Evolutionary conservation across 352 stramenopile genomes (phyloP).

Genomic region (Phytopythium litorale): DNA sequence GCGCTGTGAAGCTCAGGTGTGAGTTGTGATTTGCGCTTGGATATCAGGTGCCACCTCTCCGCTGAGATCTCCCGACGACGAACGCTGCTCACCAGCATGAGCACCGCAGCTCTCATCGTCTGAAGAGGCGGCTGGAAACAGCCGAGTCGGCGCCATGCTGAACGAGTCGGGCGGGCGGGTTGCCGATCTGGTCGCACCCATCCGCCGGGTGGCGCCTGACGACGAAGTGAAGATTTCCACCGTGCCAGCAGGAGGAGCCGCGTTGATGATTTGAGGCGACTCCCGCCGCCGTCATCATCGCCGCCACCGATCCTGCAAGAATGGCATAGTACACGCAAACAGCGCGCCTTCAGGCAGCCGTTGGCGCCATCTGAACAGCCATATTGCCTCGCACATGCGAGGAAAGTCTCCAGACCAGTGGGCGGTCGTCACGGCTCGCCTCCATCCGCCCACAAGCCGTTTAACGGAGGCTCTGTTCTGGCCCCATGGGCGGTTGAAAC

Average conservation of each 20-base stretch:
- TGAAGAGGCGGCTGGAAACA: neutral
- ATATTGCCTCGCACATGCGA: too few relatives aligned
- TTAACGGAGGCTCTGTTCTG: conserved; percentile 1
- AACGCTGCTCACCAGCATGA: too few relatives aligned
- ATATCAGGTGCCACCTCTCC: neutral
- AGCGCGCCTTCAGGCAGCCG: too few relatives aligned
- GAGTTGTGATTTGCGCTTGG: neutral
- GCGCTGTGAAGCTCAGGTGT: too few relatives aligned
- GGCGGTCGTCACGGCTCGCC: neutral
- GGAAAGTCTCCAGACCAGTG: too few relatives aligned
- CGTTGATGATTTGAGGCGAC: neutral
- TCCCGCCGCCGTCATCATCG: neutral
- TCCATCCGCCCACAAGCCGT: neutral
- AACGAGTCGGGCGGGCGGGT: too few relatives aligned
- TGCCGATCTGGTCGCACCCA: neutral
- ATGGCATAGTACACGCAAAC: too few relatives aligned
- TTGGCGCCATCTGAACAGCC: too few relatives aligned
- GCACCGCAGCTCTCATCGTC: neutral
- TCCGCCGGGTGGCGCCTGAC: too few relatives aligned
- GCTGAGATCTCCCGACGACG: too few relatives aligned
- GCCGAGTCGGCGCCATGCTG: too few relatives aligned
- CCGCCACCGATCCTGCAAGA: neutral
- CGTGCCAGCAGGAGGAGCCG: neutral
- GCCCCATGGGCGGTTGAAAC: neutral
- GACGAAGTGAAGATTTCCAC: neutral